A percentile compares a stretch with the other conserved stretches of the same genome.
These are phyloP conservation scores for Oryza meyeriana DNA, from an alignment of 176 grass and related monocot genomes.

Conservation along the genomic window DNA sequence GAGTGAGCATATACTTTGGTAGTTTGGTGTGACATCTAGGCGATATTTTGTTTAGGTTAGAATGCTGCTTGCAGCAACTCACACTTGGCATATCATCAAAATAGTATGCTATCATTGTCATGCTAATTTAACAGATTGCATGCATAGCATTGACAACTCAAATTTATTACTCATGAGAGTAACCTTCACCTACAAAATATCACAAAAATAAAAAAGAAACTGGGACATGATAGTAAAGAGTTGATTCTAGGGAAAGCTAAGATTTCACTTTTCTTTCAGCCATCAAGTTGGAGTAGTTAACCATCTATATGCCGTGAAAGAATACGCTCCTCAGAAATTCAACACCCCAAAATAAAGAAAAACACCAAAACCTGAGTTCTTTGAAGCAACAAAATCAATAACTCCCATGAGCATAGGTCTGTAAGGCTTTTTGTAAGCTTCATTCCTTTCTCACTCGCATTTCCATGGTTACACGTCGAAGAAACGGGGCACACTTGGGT, in stretches of 20 bases:
- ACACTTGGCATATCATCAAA: constrained; percentile 10
- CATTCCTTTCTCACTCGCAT: constrained; percentile 16
- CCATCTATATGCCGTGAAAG: background rate
- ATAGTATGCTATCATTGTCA: background rate
- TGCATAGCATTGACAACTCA: background rate
- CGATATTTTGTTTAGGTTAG: background rate
- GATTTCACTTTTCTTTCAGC: background rate
- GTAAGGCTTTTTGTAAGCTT: constrained; percentile 7
- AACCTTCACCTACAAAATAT: background rate
- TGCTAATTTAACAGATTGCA: background rate
- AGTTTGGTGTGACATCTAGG: background rate
- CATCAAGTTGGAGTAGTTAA: background rate
- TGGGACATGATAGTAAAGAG: background rate
- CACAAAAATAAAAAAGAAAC: background rate
- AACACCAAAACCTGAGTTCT: background rate
- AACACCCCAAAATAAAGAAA: background rate
- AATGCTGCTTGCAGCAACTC: background rate
- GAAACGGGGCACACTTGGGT: constrained; percentile 25
- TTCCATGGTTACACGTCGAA: constrained; percentile 15
- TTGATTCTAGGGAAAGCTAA: background rate
- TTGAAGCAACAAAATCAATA: background rate
- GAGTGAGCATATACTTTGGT: background rate
- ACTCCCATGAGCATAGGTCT: background rate
- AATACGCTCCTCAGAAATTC: background rate
- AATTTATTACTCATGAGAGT: background rate